Evolutionary conservation across 805 yeast species (phyloP), one percentile per base, ranked within the genome.

Genomic region (Ogataea thermomethanolica): DNA sequence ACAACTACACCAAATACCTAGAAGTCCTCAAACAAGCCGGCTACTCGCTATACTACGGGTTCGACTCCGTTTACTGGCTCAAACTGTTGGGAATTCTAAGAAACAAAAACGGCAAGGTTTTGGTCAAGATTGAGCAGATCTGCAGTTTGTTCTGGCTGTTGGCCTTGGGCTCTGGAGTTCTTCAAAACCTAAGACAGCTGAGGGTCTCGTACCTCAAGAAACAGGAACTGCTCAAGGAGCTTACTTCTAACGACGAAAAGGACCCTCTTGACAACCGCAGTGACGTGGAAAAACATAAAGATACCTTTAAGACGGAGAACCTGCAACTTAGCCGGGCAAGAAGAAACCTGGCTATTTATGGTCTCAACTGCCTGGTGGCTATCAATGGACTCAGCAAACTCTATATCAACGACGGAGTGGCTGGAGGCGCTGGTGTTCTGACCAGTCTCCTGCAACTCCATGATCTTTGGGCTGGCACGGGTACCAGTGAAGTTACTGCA

Each of bases 371-470:
- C 48, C 70, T 84, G 47, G 81, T 90, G 54, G 95, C 93, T 9
- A 66, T 81, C 57, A 79, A 84, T 62, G 76, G 79, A 39, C 73
- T 85, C 62, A 71, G 74, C 42, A 65, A 69, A 63, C 66, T 84
- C 52, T 70, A 70, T 51, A 67, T 78, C 53, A 77, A 79, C 58
- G 96, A 90, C 53, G 93, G 95, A 35, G 71, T 80, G 29, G 76
- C 88, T 36, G 96, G 95, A 26, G 65, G 81, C 43, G 88, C 93
- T 27, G 98, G 98, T 58, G 73, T 84, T 20, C 65, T 85, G 44
- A 88, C 97, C 24, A 83, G 95, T 28, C 44, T 79, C 35, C 69
- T 88, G 63, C 96, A 95, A 31, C 68, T 88, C 38, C 76, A 74
- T 58, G 89, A 84, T 53, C 57, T 80, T 50, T 81, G 95, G 95